phyloP scores from a whole-genome alignment of 2,329 filamentous ascomycete species.

The Calonectria henricotiae region DNA sequence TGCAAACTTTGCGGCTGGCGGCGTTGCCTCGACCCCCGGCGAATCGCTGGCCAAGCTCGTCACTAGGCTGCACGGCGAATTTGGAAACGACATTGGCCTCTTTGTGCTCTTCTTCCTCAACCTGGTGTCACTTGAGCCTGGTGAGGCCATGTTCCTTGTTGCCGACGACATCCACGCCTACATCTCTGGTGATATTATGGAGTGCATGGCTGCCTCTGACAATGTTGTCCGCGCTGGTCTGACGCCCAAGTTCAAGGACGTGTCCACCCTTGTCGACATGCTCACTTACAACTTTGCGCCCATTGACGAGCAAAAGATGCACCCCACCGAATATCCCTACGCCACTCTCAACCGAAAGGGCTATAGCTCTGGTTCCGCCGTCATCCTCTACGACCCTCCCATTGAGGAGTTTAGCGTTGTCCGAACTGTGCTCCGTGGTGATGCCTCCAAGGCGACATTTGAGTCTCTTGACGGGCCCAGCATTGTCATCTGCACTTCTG shows the following conservation, averaged over 20 bases:
- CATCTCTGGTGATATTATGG: constrained; percentile 92
- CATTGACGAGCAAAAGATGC: constrained; percentile 95
- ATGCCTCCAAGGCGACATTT: constrained; percentile 88
- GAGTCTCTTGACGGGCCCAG: constrained; percentile 90
- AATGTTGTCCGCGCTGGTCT: constrained; percentile 98
- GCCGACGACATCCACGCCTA: constrained; percentile 99
- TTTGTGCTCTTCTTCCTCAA: constrained; percentile 99
- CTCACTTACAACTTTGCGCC: constrained; percentile 96
- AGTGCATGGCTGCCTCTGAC: constrained; percentile 99
- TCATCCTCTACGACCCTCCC: constrained; percentile 90
- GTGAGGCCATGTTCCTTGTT: constrained; percentile 95
- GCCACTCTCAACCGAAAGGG: constrained; percentile 85
- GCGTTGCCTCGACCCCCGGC: constrained; percentile 78
- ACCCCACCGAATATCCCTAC: constrained; percentile 88
- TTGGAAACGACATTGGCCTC: constrained; percentile 90
- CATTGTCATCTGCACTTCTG: constrained; percentile 91
- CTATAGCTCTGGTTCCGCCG: constrained; percentile 83
- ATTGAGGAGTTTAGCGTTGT: constrained; percentile 97
- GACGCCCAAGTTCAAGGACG: constrained; percentile 99
- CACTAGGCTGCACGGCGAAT: constrained; percentile 83
- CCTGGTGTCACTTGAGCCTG: constrained; percentile 88
- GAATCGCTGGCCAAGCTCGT: constrained; percentile 85
- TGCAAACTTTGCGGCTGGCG: constrained; percentile 81
- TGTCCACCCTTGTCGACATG: constrained; percentile 89
- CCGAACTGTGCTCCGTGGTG: constrained; percentile 80